Evolutionary conservation across 768 basidiomycete species (phyloP), one percentile per base, ranked within the genome.

Genomic region (Collybiopsis confluens): DNA sequence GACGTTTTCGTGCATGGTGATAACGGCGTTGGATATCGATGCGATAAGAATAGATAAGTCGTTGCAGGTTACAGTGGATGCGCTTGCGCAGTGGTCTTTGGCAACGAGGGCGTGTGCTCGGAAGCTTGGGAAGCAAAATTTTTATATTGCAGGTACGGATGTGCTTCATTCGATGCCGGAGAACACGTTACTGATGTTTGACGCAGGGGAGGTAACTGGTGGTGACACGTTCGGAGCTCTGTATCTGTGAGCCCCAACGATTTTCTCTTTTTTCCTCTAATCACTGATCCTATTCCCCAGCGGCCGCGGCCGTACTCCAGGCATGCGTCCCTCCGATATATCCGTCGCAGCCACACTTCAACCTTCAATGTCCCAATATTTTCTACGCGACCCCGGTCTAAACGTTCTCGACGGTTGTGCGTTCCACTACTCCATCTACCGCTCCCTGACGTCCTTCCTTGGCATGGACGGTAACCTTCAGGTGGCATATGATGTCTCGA

Each of bases 1-100:
- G 56, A 70, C 74, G 26, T 94, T 94, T 65, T 79, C 89, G 1
- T 96, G 94, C 73, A 79, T 97, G 77, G 81, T 85, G 30, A 90
- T 97, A 70, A 82, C 83, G 37, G 88, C 93, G 0, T 81, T 96
- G 45, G 94, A 96, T 62, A 76, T 97, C 61, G 94, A 97, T 65
- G 94, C 83, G 54, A 96, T 97, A 66, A 94, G 94, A 70, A 85
- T 97, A 70, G 94, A 96, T 68, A 97, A 97, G 68, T 83, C 94
- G 24, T 95, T 91, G 0, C 94, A 97, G 65, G 80, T 97, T 54
- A 90, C 91, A 3, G 82, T 96, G 16, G 83, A 86, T 50, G 90
- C 88, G 4, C 76, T 95, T 49, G 76, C 89, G 2, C 63, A 74
- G 1, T 97, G 94, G 94, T 74, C 90, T 0, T 68, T 82, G 0